Base-by-base conservation (phyloP, 2,329 filamentous ascomycete genomes). In the Clonostachys chloroleuca region DNA sequence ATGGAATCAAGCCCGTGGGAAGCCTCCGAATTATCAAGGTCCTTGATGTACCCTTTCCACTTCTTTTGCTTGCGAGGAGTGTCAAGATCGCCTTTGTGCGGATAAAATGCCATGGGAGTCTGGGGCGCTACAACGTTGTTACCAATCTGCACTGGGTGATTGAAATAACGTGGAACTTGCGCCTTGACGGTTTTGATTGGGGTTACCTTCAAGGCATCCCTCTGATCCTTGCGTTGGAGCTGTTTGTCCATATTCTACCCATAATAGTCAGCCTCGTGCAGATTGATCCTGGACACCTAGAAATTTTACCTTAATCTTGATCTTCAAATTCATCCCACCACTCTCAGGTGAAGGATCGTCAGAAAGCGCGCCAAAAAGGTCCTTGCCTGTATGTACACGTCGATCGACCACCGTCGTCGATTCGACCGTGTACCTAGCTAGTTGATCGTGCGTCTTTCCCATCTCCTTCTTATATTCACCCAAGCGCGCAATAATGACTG, bases 61-160 rank as follows among this genome's bases (percentile, higher is more conserved):
- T 74, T 70, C 13, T 67, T 65, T 55, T 81, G 78, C 55, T 81
- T 78, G n/a, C 34, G 34, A 12, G 73, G 72, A 20, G 73, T 74
- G 42, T 78, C 73, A 30, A 83, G 64, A 51, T 83, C 80, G 46
- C 77, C 72, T 44, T 83, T 61, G 58, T 82, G 78, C 13, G 80
- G 80, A 13, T 82, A 77, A 56, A 81, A 83, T 34, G 75, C 80
- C 46, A 82, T 67, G 67, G 79, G 78, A 2, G 78, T 81, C 55
- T 81, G 80, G 5, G 78, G 77, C 1, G 79, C 79, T 33, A 82
- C 66, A 35, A 83, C 74, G 47, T 82, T 83, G 57, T 77, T 80
- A 56, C 68, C 70, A 45, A 83, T 80, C 56, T 81, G 75, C 36
- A 82, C 75, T 49, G 82, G 77, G 53, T 83, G 80, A 52, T 81